These are phyloP conservation scores for Pleurotus ostreatus DNA, from an alignment of 768 basidiomycete species.

Conservation along the genomic window DNA sequence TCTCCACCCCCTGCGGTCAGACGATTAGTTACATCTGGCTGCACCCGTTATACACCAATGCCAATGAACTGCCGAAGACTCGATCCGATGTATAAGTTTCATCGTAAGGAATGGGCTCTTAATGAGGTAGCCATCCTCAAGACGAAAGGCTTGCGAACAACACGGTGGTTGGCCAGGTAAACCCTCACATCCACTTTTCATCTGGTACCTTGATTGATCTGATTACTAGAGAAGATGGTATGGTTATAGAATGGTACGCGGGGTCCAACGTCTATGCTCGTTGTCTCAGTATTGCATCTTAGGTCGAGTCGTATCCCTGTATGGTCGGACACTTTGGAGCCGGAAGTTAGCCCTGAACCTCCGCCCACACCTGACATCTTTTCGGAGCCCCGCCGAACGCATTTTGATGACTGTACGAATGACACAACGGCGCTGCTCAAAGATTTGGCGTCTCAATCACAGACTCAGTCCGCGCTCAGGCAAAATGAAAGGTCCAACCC, in stretches of 20 bases:
- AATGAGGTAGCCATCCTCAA: neutral
- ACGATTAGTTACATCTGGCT: neutral
- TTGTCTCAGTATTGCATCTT: neutral
- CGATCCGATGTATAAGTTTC: neutral
- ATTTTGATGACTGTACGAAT: neutral
- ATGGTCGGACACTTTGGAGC: constrained; percentile 5
- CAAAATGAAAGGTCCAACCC: too few species aligned
- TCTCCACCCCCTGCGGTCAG: neutral
- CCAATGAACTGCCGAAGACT: neutral
- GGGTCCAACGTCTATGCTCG: neutral
- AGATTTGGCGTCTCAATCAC: too few species aligned
- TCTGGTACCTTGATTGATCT: neutral
- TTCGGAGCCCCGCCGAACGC: too few species aligned
- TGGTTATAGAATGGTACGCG: constrained; percentile 6
- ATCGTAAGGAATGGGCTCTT: constrained; percentile 1
- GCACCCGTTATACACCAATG: neutral
- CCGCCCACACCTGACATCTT: neutral
- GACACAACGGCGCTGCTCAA: neutral
- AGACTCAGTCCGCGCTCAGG: too few species aligned
- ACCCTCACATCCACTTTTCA: neutral
- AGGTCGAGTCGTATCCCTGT: neutral
- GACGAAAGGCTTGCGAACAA: neutral
- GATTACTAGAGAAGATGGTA: constrained; percentile 3
- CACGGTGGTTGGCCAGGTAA: constrained; percentile 1
- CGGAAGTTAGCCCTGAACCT: neutral